Conservation (phyloP, 306 rosid genomes). For the Hippophae gyantsensis region DNA sequence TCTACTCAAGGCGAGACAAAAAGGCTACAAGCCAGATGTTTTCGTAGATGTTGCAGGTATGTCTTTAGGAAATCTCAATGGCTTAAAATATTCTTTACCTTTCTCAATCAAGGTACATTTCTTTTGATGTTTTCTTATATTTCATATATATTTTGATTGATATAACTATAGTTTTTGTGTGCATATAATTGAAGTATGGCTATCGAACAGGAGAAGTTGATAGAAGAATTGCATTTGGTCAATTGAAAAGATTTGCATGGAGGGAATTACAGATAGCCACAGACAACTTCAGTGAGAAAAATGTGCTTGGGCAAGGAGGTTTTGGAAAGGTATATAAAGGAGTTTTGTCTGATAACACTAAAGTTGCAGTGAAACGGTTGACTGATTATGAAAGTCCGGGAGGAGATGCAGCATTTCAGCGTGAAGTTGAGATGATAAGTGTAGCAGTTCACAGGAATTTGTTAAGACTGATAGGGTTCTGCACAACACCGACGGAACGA, state of each 20-base stretch:
- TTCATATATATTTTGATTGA: too few relatives aligned
- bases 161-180: too few relatives aligned
- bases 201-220: conserved; percentile 71
- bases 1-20: conserved; percentile 51
- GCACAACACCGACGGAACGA: conserved; percentile 92
- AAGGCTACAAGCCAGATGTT: conserved; percentile 63
- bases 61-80: neutral
- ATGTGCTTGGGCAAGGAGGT: conserved; percentile 97
- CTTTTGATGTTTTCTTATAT: too few relatives aligned
- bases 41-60: conserved; percentile 95
- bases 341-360: conserved; percentile 73
- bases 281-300: conserved; percentile 78
- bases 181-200: too few relatives aligned
- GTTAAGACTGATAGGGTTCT: conserved; percentile 78
- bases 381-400: conserved; percentile 95
- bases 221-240: conserved; percentile 93
- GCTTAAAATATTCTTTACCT: too few relatives aligned
- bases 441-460: conserved; percentile 91
- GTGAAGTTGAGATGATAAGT: conserved; percentile 99
- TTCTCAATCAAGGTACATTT: too few relatives aligned
- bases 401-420: conserved; percentile 94
- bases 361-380: conserved; percentile 90
- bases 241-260: conserved; percentile 82
- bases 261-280: conserved; percentile 90
- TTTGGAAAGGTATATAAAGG: conserved; percentile 98